Evolutionary conservation across 306 rosid genomes (phyloP).

Genomic region (Crotalaria pallida): DNA sequence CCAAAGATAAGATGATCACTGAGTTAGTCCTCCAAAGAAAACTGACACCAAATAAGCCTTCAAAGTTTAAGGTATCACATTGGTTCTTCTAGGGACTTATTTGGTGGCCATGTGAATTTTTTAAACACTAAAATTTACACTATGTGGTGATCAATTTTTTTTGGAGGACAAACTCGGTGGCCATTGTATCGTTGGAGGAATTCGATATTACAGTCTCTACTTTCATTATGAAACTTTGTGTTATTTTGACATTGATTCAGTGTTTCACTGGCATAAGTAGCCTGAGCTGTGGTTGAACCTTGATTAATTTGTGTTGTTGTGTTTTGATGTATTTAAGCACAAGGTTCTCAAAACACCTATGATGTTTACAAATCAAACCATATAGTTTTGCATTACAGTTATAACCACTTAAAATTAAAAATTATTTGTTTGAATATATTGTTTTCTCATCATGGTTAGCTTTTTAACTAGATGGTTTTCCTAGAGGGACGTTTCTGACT

Average conservation of each 20-base stretch:
- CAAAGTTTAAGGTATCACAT: no score
- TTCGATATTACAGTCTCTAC: no score
- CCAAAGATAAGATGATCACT: no score
- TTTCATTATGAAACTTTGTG: no score
- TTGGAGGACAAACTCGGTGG: no score
- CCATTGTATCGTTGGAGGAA: no score
- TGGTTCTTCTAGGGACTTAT: no score
- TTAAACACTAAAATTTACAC: no score
- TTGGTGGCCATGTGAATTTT: no score
- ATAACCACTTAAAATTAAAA: neutral
- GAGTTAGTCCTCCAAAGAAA: no score
- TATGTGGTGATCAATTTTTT: no score
- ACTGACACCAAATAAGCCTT: no score
- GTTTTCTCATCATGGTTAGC: constrained; percentile 10
- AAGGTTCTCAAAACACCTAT: neutral
- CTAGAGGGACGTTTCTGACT: neutral
- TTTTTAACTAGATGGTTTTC: neutral
- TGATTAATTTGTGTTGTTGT: constrained; percentile 1
- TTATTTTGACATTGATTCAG: neutral
- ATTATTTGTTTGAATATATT: neutral
- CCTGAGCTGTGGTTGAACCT: neutral
- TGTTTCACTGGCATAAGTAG: neutral
- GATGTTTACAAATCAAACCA: neutral
- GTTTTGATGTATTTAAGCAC: neutral
- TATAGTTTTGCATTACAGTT: neutral